phyloP scores from a whole-genome alignment of 2,329 filamentous ascomycete species.

The Grosmannia clavigera region DNA sequence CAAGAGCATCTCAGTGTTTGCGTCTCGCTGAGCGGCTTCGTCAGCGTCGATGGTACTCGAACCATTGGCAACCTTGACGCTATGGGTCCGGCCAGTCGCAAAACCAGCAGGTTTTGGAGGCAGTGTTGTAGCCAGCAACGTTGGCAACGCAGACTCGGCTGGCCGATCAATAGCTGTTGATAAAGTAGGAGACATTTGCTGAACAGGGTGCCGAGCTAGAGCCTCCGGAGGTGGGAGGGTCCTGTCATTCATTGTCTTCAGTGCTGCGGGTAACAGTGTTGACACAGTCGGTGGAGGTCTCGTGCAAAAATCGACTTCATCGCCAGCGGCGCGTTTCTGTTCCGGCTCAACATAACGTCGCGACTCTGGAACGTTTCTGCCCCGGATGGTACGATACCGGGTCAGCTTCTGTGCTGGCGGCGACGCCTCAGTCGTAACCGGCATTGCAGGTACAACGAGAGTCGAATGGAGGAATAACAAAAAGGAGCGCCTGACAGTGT shows the following conservation, averaged over 20 bases:
- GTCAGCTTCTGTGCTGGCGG: slow-evolving; percentile 17
- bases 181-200: too few relatives aligned
- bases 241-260: background rate
- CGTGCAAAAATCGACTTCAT: background rate
- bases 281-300: slow-evolving; percentile 5
- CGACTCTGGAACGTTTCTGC: slow-evolving; percentile 18
- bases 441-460: slow-evolving; percentile 6
- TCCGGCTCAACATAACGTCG: slow-evolving; percentile 10
- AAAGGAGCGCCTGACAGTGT: background rate
- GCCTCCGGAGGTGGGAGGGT: too few relatives aligned
- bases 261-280: background rate
- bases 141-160: too few relatives aligned
- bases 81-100: background rate
- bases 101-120: background rate
- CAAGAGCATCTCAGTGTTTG: slow-evolving; percentile 34
- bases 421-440: slow-evolving; percentile 7
- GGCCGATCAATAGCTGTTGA: too few relatives aligned
- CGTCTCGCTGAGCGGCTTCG: slow-evolving; percentile 30
- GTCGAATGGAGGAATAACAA: background rate
- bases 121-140: background rate
- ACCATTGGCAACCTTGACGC: background rate
- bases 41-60: slow-evolving; percentile 18
- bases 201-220: too few relatives aligned
- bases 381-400: slow-evolving; percentile 22
- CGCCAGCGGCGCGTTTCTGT: background rate